phyloP scores from a whole-genome alignment of 139 green algal genomes.

The Tetradesmus obliquus region DNA sequence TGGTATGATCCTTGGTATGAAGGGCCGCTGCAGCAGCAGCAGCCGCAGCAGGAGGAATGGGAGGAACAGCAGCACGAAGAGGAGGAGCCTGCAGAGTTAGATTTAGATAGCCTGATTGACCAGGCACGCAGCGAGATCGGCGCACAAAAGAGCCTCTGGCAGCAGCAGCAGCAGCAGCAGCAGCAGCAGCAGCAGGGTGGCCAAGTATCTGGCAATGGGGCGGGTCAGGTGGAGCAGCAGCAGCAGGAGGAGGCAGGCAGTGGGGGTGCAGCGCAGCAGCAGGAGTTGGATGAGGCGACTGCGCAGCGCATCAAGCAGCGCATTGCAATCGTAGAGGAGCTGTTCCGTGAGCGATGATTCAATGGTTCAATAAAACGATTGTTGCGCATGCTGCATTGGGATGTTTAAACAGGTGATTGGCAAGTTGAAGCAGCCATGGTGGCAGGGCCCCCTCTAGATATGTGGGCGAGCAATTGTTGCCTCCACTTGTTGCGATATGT shows the following conservation, averaged over 20 bases:
- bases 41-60: background rate
- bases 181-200: background rate
- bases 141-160: background rate
- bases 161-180: background rate
- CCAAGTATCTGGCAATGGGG: background rate
- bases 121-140: background rate
- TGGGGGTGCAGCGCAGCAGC: background rate
- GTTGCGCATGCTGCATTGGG: no score
- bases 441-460: no score
- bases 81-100: background rate
- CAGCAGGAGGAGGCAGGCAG: background rate
- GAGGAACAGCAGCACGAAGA: background rate
- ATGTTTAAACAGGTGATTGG: no score
- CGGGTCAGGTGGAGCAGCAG: background rate
- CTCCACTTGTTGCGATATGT: no score
- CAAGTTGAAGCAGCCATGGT: no score
- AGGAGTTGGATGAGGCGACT: background rate
- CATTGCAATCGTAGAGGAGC: background rate
- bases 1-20: conserved; percentile 2
- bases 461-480: no score
- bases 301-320: background rate
- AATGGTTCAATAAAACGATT: no score
- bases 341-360: background rate
- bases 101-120: background rate
- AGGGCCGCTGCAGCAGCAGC: background rate